Conservation (phyloP, 1,139 yeast genomes). For the Yamadazyma siamensis region DNA sequence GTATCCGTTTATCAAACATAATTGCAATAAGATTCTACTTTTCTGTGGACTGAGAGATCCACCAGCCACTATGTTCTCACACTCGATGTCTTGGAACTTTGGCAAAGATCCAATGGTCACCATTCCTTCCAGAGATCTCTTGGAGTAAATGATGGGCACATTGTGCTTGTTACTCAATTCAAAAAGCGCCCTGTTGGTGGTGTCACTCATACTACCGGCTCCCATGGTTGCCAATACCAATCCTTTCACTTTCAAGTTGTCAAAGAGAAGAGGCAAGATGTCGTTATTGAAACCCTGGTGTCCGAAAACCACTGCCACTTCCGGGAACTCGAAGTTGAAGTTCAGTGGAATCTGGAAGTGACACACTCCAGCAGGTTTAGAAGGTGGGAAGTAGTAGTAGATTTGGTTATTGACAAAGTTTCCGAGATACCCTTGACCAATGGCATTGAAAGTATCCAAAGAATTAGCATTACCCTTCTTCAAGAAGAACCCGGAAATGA, state of each 20-base stretch:
- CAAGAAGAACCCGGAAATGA: conserved; percentile 66
- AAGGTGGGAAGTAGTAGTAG: conserved; percentile 62
- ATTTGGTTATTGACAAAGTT: conserved; percentile 65
- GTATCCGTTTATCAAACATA: conserved; percentile 48
- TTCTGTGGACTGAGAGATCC: conserved; percentile 71
- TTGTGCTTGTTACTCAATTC: conserved; percentile 28
- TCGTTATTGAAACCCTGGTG: conserved; percentile 58
- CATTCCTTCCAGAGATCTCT: conserved; percentile 62
- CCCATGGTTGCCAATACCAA: conserved; percentile 68
- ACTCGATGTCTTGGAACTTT: conserved; percentile 14
- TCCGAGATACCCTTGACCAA: conserved; percentile 69
- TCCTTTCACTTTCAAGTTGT: conserved; percentile 46
- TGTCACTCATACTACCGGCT: conserved; percentile 60
- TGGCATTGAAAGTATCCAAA: conserved; percentile 63
- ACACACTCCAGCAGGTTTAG: conserved; percentile 53
- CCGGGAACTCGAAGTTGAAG: conserved; percentile 25
- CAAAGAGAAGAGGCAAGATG: conserved; percentile 42
- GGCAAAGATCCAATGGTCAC: conserved; percentile 41
- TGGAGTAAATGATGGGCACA: conserved; percentile 60
- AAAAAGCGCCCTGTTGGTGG: conserved; percentile 42
- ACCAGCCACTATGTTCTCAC: conserved; percentile 45
- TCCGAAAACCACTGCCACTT: conserved; percentile 38
- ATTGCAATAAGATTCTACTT: conserved; percentile 56
- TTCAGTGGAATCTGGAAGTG: conserved; percentile 18
- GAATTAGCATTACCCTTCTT: conserved; percentile 70